Evolutionary conservation across 1,284 basidiomycete genomes (phyloP), one percentile per base, ranked within the genome.

Genomic region (Ceratobasidium sp.): DNA sequence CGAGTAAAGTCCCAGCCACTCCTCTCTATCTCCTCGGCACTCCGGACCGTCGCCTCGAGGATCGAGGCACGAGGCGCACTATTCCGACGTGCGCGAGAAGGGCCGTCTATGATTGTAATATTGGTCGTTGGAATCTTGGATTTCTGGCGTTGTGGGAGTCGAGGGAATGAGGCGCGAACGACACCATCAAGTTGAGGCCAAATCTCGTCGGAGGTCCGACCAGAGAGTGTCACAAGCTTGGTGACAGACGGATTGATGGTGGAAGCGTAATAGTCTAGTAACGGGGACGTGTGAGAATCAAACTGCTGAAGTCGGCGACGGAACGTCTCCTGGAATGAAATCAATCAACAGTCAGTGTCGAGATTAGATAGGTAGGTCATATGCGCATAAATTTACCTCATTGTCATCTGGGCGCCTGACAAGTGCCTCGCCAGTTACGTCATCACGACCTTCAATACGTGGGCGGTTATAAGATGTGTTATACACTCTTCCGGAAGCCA

Each of bases 401-500:
- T 93, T 92, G 77, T 99, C 95, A 76, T 99, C 95, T 25, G 93
- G 89, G 46, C 97, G 84, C 77, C 93, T 93, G 25, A 83, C 87
- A 23, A 99, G 82, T 4, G 90, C 86, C 77, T 99, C 95, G 27
- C 95, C 95, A 0, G 96, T 98, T 70, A 89, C 80, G 76, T 99
- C 95, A 80, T 98, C 97, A 69, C 85, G 82, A 2, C 96, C 96
- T 1, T 88, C 82, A 0, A 90, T 85, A 74, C 89, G 90, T 16
- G 97, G 97, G 23, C 87, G 90, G 78, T 96, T 98, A 80, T 91
- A 94, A 14, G 89, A 86, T 75, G 88, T 84, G 78, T 96, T 97
- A 82, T 99, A 99, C 14, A 98, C 90, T 21, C 97, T 84, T 3
- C 97, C 97, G 0, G 92, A 95, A 1, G 93, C 87, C 1, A 93